Evolutionary conservation across 352 stramenopile species (phyloP).

Genomic region (Thalassiosira gravida): DNA sequence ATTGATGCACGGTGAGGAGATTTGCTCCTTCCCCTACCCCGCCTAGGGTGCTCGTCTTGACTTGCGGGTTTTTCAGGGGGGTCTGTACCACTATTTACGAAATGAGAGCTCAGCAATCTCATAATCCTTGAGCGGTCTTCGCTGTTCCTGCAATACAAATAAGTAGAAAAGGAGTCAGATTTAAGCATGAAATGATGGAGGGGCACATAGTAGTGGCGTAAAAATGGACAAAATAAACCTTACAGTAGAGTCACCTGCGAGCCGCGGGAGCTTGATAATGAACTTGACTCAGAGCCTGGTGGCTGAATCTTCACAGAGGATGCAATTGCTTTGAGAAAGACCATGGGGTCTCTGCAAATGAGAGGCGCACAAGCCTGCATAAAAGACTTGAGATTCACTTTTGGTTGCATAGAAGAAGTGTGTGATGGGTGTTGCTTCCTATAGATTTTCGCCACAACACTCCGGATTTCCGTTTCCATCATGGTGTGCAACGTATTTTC

Average conservation of each 20-base stretch:
- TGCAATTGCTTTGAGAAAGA: slow-evolving; percentile 83
- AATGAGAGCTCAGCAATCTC: slow-evolving; percentile 29
- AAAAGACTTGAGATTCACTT: slow-evolving; percentile 70
- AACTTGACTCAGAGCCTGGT: slow-evolving; percentile 36
- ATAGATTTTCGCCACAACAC: slow-evolving; percentile 63
- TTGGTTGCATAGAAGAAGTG: slow-evolving; percentile 24
- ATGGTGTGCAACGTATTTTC: slow-evolving; percentile 73
- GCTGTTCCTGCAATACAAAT: slow-evolving; percentile 41
- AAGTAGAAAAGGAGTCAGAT: slow-evolving; percentile 48
- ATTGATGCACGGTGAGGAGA: slow-evolving; percentile 37
- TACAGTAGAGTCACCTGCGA: slow-evolving; percentile 25
- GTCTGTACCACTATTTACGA: slow-evolving; percentile 13
- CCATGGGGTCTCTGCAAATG: slow-evolving; percentile 71
- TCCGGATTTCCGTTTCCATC: slow-evolving; percentile 86
- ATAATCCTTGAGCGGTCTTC: slow-evolving; percentile 55
- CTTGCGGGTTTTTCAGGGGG: slow-evolving; percentile 46
- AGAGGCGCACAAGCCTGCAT: slow-evolving; percentile 71
- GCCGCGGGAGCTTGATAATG: slow-evolving; percentile 39
- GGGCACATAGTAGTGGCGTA: neutral
- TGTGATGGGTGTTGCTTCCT: slow-evolving; percentile 61
- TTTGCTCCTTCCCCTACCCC: slow-evolving; percentile 47
- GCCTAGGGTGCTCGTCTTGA: slow-evolving; percentile 51
- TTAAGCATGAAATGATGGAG: slow-evolving; percentile 9
- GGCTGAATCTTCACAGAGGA: slow-evolving; percentile 69
- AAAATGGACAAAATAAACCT: neutral